Conservation (phyloP, 495 filamentous ascomycete species). For the Venustampulla echinocandica region DNA sequence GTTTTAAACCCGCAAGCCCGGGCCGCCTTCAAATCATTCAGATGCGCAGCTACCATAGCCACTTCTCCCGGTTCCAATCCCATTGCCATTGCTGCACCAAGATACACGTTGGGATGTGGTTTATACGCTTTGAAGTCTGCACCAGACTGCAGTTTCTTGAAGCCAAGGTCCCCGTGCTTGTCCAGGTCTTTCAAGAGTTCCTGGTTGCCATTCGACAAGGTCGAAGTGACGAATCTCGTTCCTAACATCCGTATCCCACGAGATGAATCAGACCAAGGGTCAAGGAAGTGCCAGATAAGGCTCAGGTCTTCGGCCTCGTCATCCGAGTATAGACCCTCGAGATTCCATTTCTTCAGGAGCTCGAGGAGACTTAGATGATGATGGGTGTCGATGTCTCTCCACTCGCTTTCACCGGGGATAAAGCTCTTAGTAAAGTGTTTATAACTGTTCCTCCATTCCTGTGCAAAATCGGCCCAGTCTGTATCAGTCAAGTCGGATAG, state of each 20-base stretch:
- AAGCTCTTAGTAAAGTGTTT: slow-evolving; percentile 47
- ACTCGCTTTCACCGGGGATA: slow-evolving; percentile 35
- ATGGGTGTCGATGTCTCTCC: slow-evolving; percentile 57
- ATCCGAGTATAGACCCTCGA: slow-evolving; percentile 50
- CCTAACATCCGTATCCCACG: slow-evolving; percentile 48
- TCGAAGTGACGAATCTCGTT: slow-evolving; percentile 47
- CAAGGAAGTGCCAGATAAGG: slow-evolving; percentile 60
- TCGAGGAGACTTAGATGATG: slow-evolving; percentile 51
- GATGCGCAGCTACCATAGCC: slow-evolving; percentile 72
- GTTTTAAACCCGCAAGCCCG: slow-evolving; percentile 54
- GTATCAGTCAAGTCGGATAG: slow-evolving; percentile 40
- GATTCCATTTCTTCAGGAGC: slow-evolving; percentile 44
- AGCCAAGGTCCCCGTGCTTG: slow-evolving; percentile 47
- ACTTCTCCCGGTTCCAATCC: slow-evolving; percentile 51
- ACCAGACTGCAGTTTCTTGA: slow-evolving; percentile 50
- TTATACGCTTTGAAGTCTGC: slow-evolving; percentile 75
- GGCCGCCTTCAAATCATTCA: slow-evolving; percentile 59
- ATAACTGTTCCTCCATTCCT: slow-evolving; percentile 63
- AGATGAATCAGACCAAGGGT: slow-evolving; percentile 58
- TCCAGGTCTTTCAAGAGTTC: slow-evolving; percentile 57
- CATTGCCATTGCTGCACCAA: slow-evolving; percentile 52
- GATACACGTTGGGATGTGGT: slow-evolving; percentile 58
- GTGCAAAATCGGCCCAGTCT: slow-evolving; percentile 54
- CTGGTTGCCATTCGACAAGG: slow-evolving; percentile 68
- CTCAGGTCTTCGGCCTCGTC: slow-evolving; percentile 48